These are phyloP conservation scores for Solanum hybrid DNA, from an alignment of 305 asterid species.

Conservation along the genomic window DNA sequence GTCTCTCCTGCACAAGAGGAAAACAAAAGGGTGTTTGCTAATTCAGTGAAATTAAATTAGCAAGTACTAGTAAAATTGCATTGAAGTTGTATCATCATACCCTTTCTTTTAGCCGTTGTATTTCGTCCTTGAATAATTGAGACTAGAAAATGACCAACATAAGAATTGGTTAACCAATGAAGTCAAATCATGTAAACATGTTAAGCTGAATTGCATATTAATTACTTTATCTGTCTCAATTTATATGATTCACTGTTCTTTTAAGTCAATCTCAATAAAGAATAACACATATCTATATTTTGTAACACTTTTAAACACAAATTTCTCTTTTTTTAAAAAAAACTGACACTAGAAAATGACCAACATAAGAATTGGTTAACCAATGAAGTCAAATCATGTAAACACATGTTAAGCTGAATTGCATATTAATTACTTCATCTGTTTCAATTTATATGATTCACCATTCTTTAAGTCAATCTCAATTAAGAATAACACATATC, in stretches of 20 bases:
- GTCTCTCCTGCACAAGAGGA: slow-evolving; percentile 30
- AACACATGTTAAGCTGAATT: no score
- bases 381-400: no score
- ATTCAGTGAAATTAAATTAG: neutral
- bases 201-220: neutral
- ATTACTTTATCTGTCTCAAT: neutral
- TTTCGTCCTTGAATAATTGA: slow-evolving; percentile 45
- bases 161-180: neutral
- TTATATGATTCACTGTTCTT: neutral
- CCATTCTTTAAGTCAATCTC: neutral
- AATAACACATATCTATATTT: neutral
- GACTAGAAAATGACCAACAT: slow-evolving; percentile 25
- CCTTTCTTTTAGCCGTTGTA: slow-evolving; percentile 39
- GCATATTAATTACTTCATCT: no score
- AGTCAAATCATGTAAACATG: neutral
- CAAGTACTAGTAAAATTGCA: neutral
- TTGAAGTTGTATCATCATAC: slow-evolving; percentile 17
- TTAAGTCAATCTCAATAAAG: no score
- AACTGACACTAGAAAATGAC: no score
- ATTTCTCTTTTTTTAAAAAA: no score
- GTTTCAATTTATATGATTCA: no score
- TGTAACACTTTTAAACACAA: no score
- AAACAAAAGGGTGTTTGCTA: neutral
- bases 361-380: no score
- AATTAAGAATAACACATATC: no score